phyloP scores from a whole-genome alignment of 1,139 yeast species.

The Zygosaccharomyces pseudobailii region DNA sequence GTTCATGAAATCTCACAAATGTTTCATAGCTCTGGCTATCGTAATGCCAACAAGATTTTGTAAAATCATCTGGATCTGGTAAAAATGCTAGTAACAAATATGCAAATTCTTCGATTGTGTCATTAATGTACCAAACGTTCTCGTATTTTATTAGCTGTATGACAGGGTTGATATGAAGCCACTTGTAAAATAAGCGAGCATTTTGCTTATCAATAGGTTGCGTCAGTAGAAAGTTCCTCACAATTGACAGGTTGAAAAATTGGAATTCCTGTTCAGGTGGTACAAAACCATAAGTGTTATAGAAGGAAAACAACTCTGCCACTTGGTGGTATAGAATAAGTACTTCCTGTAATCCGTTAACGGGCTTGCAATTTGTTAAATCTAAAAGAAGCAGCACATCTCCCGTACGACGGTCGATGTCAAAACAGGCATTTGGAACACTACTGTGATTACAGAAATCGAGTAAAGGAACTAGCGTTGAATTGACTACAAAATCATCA shows the following conservation, averaged over 20 bases:
- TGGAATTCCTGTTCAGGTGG: slow-evolving; percentile 13
- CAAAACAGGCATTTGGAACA: slow-evolving; percentile 53
- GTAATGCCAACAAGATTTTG: slow-evolving; percentile 10
- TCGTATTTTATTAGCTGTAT: slow-evolving; percentile 15
- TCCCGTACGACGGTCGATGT: slow-evolving; percentile 46
- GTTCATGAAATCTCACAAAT: slow-evolving; percentile 6
- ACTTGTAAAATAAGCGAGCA: slow-evolving; percentile 19
- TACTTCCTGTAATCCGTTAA: slow-evolving; percentile 35
- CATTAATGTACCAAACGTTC: slow-evolving; percentile 17
- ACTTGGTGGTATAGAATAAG: slow-evolving; percentile 48
- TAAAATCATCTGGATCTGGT: slow-evolving; percentile 1
- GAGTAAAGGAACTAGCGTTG: slow-evolving; percentile 58
- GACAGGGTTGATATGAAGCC: slow-evolving; percentile 23
- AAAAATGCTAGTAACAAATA: slow-evolving; percentile 16
- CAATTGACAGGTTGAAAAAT: slow-evolving; percentile 20
- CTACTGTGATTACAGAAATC: slow-evolving; percentile 63
- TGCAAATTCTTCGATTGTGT: slow-evolving; percentile 12
- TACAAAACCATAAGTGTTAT: slow-evolving; percentile 56
- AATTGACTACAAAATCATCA: slow-evolving; percentile 42
- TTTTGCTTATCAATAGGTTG: slow-evolving; percentile 9
- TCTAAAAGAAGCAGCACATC: slow-evolving; percentile 45
- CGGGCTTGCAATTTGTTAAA: slow-evolving; percentile 6
- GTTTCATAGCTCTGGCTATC: slow-evolving; percentile 8
- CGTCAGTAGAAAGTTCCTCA: slow-evolving; percentile 24
- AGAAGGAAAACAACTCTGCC: slow-evolving; percentile 46